Base-by-base conservation (phyloP, 768 basidiomycete species). In the Suillus decipiens region DNA sequence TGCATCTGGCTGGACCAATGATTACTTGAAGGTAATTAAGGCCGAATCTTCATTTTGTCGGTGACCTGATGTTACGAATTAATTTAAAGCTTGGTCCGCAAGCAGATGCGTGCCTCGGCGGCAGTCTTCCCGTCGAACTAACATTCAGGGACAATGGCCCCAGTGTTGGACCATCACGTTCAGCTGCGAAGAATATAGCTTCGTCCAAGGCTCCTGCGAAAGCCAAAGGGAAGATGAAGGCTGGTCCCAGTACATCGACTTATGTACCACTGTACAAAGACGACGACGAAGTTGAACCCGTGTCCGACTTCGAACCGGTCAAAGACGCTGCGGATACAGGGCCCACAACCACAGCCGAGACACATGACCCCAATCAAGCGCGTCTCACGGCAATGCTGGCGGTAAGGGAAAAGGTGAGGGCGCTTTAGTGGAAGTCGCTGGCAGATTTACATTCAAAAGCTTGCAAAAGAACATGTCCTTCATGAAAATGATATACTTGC, bases 1-100 rank as follows among this genome's bases (percentile, higher is more conserved):
- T 17, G 81, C 82, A 61, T 68, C 73, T n/a, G 83, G 85, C 11
- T 89, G 76, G 71, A 81, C 82, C 47, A 77, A 67, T 9, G 75
- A 81, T 1, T 89, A 89, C 65, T 68, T 89, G 39, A 76, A 81
- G 77, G 89, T 86, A 61, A 55, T 71, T 24, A 1, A 0, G 22
- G 54, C 41, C 34, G 28, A 15, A 10, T 33, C 33, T 41, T 15
- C 1, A 36, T 17, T 37, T 17, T 55, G 7, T 15, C 24, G 9
- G 39, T 17, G 22, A 41, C 24, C 54, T 37, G 41, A 50, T 15
- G 19, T 51, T 70, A 43, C 9, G 43, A 68, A 51, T 34, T 22
- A n/a, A 37, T 34, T 19, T 12, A 47, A 57, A 75, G 62, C 61
- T 63, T 37, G 70, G 71, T 22, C 41, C 22, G 53, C 61, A 68